A percentile compares a stretch with the other conserved stretches of the same genome.
phyloP scores from a whole-genome alignment of 306 rosid species.

The Ochetophila trinervis region DNA sequence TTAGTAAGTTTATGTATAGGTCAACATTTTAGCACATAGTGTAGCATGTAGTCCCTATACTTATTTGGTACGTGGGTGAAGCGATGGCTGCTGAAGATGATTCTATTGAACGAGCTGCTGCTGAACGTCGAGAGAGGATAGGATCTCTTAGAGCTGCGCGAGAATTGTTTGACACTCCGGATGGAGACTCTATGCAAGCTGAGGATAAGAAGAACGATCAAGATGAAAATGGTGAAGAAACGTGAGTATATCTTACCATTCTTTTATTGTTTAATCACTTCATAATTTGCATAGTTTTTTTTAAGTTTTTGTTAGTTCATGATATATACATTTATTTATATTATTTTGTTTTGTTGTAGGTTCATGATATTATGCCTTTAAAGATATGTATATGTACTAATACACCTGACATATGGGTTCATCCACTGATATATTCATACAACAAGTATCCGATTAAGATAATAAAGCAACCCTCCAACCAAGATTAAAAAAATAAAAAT shows the following conservation, averaged over 20 bases:
- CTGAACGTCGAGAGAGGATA: constrained; percentile 74
- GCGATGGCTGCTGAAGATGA: constrained; percentile 56
- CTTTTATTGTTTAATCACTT: background rate
- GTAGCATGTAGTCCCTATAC: background rate
- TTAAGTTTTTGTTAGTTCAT: background rate
- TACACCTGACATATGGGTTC: too few relatives aligned
- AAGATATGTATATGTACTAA: too few relatives aligned
- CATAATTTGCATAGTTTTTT: background rate
- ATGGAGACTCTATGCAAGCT: constrained; percentile 36
- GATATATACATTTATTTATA: too few relatives aligned
- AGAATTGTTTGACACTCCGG: constrained; percentile 54
- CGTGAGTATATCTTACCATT: constrained; percentile 28
- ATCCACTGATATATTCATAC: too few relatives aligned
- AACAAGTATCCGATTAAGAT: too few relatives aligned
- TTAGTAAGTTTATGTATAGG: too few relatives aligned
- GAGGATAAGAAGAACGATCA: constrained; percentile 26
- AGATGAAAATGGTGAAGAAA: constrained; percentile 27
- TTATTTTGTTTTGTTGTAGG: background rate
- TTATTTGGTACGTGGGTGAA: constrained; percentile 1
- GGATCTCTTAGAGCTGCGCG: constrained; percentile 77
- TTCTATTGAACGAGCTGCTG: constrained; percentile 62
- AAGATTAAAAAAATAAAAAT: too few relatives aligned
- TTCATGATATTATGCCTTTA: background rate
- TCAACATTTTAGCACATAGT: too few relatives aligned
- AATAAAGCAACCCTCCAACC: background rate